Percentiles rank a stretch among this genome's conserved stretches.
Evolutionary conservation across 108 stramenopile genomes (phyloP).

Genomic region (Pseudonitzschia multistriata): DNA sequence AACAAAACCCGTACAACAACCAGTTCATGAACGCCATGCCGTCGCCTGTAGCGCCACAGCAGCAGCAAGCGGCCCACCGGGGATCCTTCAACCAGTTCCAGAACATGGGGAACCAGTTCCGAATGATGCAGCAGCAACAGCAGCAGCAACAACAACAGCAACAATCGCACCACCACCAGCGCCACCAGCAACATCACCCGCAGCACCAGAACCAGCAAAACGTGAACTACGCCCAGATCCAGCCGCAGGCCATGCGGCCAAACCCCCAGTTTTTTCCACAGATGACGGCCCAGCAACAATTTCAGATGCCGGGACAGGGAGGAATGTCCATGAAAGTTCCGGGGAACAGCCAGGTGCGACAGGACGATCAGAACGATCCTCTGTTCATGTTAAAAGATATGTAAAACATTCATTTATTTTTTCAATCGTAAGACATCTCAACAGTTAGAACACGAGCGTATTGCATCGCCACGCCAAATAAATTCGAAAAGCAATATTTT

Average conservation of each 20-base stretch:
- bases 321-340: constrained; percentile 23
- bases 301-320: constrained; percentile 22
- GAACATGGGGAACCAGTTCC: constrained; percentile 23
- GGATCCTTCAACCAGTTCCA: constrained; percentile 19
- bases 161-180: constrained; percentile 7
- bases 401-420: neutral
- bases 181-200: constrained; percentile 23
- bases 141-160: constrained; percentile 33
- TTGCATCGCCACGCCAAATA: too few relatives aligned
- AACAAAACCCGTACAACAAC: constrained; percentile 23
- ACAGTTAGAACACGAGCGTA: too few relatives aligned
- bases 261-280: constrained; percentile 23
- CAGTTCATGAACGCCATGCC: constrained; percentile 24
- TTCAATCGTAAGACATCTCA: too few relatives aligned
- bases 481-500: too few relatives aligned
- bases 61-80: neutral
- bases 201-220: constrained; percentile 15
- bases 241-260: constrained; percentile 31
- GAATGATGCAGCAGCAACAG: constrained; percentile 42
- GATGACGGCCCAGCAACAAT: constrained; percentile 17
- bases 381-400: constrained; percentile 40
- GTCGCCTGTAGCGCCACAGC: constrained; percentile 12
- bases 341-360: constrained; percentile 2
- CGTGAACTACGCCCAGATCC: constrained; percentile 13
- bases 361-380: constrained; percentile 36